Percentiles rank a stretch among this genome's conserved stretches.
Conservation (phyloP, 805 yeast species). For the Kazachstania martiniae region DNA sequence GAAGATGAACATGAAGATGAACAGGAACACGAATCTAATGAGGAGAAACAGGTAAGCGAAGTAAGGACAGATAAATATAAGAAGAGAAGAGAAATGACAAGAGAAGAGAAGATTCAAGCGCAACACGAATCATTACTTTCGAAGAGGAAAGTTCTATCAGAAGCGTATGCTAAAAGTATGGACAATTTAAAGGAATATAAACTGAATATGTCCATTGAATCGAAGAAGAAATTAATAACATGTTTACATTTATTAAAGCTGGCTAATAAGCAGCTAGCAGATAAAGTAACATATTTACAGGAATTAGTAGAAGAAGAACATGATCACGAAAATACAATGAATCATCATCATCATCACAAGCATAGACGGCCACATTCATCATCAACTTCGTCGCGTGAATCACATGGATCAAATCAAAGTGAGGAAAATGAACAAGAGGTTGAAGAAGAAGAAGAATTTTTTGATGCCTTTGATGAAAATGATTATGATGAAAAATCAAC, state of each 20-base stretch:
- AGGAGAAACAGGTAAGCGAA: not conserved
- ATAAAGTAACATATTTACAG: conserved; percentile 55
- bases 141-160: conserved; percentile 29
- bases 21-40: conserved; percentile 8
- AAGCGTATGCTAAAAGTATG: conserved; percentile 28
- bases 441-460: conserved; percentile 24
- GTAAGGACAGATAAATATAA: conserved; percentile 3
- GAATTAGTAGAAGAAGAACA: conserved; percentile 41
- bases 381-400: not conserved
- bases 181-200: conserved; percentile 28
- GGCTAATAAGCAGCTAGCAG: conserved; percentile 68
- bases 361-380: not conserved
- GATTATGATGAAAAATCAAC: conserved; percentile 19
- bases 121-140: no score
- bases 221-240: conserved; percentile 64
- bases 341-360: conserved; percentile 8
- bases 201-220: conserved; percentile 47
- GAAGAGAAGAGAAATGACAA: conserved; percentile 8
- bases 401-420: not conserved
- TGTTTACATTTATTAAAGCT: conserved; percentile 68
- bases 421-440: conserved; percentile 11
- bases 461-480: conserved; percentile 25
- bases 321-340: conserved; percentile 6
- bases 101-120: no score
- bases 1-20: conserved; percentile 8